A percentile compares a stretch with the other conserved stretches of the same genome.
phyloP scores from a whole-genome alignment of 2,329 filamentous ascomycete species.

The Pseudogymnoascus sp. region DNA sequence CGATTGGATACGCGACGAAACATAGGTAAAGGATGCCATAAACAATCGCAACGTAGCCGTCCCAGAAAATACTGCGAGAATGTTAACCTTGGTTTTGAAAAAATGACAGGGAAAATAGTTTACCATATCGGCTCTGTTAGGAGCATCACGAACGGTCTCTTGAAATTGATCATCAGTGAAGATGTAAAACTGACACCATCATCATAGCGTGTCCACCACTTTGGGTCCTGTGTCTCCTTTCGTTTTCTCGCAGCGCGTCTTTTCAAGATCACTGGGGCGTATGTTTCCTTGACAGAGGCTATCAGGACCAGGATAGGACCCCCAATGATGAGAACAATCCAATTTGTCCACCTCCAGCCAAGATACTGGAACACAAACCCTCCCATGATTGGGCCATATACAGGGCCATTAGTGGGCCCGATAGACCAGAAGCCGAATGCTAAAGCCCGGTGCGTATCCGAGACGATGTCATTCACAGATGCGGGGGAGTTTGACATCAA shows the following conservation, averaged over 20 bases:
- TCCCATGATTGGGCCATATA: slow-evolving; percentile 62
- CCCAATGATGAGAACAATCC: slow-evolving; percentile 67
- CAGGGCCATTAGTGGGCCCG: slow-evolving; percentile 72
- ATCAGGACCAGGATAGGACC: slow-evolving; percentile 54
- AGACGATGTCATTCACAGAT: slow-evolving; percentile 74
- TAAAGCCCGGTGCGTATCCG: slow-evolving; percentile 70
- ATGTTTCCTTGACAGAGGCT: slow-evolving; percentile 62
- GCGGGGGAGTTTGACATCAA: slow-evolving; percentile 63
- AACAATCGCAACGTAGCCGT: slow-evolving; percentile 63
- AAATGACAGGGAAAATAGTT: no score
- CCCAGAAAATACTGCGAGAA: slow-evolving; percentile 60
- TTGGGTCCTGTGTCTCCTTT: slow-evolving; percentile 59
- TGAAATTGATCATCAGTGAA: slow-evolving; percentile 61
- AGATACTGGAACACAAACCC: slow-evolving; percentile 71
- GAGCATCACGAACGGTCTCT: slow-evolving; percentile 68
- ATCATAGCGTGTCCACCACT: slow-evolving; percentile 78
- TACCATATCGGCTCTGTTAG: slow-evolving; percentile 77
- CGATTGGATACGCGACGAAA: slow-evolving; percentile 83
- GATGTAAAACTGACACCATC: slow-evolving; percentile 37
- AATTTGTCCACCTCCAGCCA: slow-evolving; percentile 84
- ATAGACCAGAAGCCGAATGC: slow-evolving; percentile 77
- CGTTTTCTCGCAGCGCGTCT: slow-evolving; percentile 55
- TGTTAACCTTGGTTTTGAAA: no score
- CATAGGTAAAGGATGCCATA: slow-evolving; percentile 85
- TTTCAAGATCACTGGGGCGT: slow-evolving; percentile 62